Evolutionary conservation across 2,329 filamentous ascomycete species (phyloP), one percentile per base, ranked within the genome.

Genomic region (Geosmithia flava): DNA sequence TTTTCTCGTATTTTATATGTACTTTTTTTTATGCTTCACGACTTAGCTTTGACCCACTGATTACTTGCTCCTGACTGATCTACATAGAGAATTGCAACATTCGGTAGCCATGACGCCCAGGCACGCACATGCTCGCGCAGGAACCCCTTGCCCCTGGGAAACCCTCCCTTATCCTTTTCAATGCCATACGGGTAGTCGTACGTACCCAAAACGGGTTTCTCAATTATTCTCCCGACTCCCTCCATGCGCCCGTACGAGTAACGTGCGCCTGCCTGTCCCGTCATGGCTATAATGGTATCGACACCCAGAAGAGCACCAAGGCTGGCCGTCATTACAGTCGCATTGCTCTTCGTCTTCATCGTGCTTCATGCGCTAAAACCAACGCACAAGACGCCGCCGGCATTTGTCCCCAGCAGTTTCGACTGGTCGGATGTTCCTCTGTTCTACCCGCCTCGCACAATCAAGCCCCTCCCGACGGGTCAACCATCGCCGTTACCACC

Each of bases 381-480:
- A 20, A 10, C 29, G 20, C 23, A 33, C 27, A 10, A 23, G n/a
- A 27, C 10, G 30, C 17, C 16, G 30, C 37, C 45, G 42, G 20
- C n/a, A 10, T 41, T 44, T 27, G 20, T 40, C 20, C 48, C 48
- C 16, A 46, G 40, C 39, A 44, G 40, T 15, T 49, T 47, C 39
- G 47, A 52, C 45, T 52, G 51, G 51, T 33, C 47, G 11, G 20
- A 44, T 7, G 46, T 43, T 19, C 44, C 45, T 16, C 40, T 46
- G 19, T 50, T 43, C 42, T 45, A 52, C 47, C 51, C 51, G 10
- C 46, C 51, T 7, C 42, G 20, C 20, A 41, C 42, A 13, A 50
- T 52, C 42, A 52, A 52, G 44, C 8, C 37, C n/a, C 49, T 52
- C 13, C 51, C 51, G 20, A 27, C 17, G 10, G 48, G 48, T 11